Percentiles rank a stretch among this genome's conserved stretches.
Evolutionary conservation across 176 grass and related monocot species (phyloP).

Genomic region (Rhynchospora tenuis): DNA sequence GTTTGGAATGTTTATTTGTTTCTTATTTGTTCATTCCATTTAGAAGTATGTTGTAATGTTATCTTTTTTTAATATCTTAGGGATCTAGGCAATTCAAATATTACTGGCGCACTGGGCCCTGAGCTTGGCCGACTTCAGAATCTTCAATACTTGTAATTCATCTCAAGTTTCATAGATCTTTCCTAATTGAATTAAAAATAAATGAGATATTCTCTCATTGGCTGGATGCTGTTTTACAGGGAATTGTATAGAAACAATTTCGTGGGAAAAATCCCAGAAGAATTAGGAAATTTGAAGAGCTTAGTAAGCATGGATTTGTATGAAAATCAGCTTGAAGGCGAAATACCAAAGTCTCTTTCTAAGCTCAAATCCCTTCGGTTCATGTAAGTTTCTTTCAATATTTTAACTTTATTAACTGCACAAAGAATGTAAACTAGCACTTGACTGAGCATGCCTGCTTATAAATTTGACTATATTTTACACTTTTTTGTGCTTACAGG

Average conservation of each 20-base stretch:
- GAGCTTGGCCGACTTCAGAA: slow-evolving; percentile 78
- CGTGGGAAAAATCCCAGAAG: slow-evolving; percentile 60
- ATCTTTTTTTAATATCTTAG: slow-evolving; percentile 21
- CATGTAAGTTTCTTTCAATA: slow-evolving; percentile 44
- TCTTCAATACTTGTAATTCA: slow-evolving; percentile 76
- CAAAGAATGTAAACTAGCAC: neutral
- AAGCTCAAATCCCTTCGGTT: slow-evolving; percentile 86
- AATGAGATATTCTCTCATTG: neutral
- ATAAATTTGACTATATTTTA: neutral
- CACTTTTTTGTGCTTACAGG: slow-evolving; percentile 32
- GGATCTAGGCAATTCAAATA: slow-evolving; percentile 93
- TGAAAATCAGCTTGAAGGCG: slow-evolving; percentile 62
- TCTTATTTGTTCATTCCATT: neutral
- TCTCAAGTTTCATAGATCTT: neutral
- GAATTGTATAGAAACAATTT: slow-evolving; percentile 93
- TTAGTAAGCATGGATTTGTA: slow-evolving; percentile 98
- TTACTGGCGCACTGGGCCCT: slow-evolving; percentile 72
- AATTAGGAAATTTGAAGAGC: slow-evolving; percentile 78
- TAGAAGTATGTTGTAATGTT: neutral
- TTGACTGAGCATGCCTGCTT: neutral
- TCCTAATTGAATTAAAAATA: neutral
- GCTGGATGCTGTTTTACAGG: slow-evolving; percentile 31
- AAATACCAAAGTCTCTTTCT: slow-evolving; percentile 78
- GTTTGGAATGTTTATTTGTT: neutral
- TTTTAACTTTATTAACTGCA: neutral